Evolutionary conservation across 805 yeast genomes (phyloP), one percentile per base, ranked within the genome.

Genomic region (Candida easanensis): DNA sequence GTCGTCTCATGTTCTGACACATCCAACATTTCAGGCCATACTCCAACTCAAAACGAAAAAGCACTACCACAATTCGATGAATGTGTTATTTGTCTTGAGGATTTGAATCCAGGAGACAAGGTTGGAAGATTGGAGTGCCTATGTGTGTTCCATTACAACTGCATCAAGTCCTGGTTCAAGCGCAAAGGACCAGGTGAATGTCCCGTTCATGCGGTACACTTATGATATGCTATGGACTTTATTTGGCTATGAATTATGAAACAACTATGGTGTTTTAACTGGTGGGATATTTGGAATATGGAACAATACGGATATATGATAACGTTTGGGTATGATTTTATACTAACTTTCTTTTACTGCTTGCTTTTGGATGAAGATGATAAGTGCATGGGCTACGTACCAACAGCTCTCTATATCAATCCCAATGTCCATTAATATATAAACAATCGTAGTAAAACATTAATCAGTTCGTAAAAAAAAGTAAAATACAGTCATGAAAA

Each of bases 61-160:
- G 33, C 45, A 30, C 37, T 61, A 56, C 44, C 61, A 54, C 59
- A 66, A 21, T 70, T 72, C 26, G 78, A 79, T 38, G 98, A 93
- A 62, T 93, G 99, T 62, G 91, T 88, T 14, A 91, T 93, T 19
- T 93, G 99, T 58, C 78, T 91, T 49, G 99, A 93, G 60, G 95
- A 87, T 16, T 79, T 90, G 61, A 65, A 68, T 37, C 87, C 90
- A 0, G 96, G 96, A 2, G 93, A 89, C 42, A 84, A 83, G 56
- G 91, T 93, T 15, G 98, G 96, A 0, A 69, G 99, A 33, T 65
- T 93, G 45, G 98, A 91, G 62, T 93, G 99, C 61, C 71, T 93
- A 13, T 93, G 99, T 60, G 88, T 90, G 27, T 93, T 88, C 63
- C 99, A 93, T 58, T 89, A 89, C 60, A 70, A 76, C 50, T 93